Evolutionary conservation across 495 filamentous ascomycete genomes (phyloP).

Genomic region (Xylaria telfairii): DNA sequence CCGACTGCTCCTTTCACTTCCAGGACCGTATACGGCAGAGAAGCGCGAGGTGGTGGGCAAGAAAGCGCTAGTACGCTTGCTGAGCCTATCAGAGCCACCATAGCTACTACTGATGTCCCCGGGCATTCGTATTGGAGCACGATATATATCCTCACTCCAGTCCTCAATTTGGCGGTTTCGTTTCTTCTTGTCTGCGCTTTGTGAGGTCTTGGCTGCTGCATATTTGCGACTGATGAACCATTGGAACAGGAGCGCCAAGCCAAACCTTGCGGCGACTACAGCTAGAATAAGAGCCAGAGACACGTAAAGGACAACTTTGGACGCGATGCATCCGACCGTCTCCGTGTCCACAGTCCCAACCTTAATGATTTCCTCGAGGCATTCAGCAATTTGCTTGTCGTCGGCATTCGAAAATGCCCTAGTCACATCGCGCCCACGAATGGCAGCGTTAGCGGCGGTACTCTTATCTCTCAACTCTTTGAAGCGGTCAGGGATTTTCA

Average conservation of each 20-base stretch:
- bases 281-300: conserved; percentile 92
- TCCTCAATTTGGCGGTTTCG: conserved; percentile 95
- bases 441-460: conserved; percentile 63
- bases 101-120: conserved; percentile 68
- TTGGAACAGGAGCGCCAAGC: conserved; percentile 89
- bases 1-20: conserved; percentile 56
- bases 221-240: conserved; percentile 91
- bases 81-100: conserved; percentile 67
- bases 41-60: conserved; percentile 89
- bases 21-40: conserved; percentile 82
- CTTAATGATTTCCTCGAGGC: conserved; percentile 89
- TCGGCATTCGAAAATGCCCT: conserved; percentile 76
- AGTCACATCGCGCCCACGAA: conserved; percentile 90
- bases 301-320: conserved; percentile 94
- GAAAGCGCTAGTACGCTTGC: conserved; percentile 82
- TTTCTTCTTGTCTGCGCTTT: conserved; percentile 72
- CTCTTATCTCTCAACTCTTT: conserved; percentile 69
- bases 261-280: conserved; percentile 85
- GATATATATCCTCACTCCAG: conserved; percentile 97
- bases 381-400: conserved; percentile 83
- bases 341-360: conserved; percentile 96
- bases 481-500: conserved; percentile 78
- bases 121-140: conserved; percentile 78
- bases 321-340: conserved; percentile 96
- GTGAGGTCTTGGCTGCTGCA: conserved; percentile 76